Conservation (phyloP, 1,139 yeast species). For the Scheffersomyces lignicola region DNA sequence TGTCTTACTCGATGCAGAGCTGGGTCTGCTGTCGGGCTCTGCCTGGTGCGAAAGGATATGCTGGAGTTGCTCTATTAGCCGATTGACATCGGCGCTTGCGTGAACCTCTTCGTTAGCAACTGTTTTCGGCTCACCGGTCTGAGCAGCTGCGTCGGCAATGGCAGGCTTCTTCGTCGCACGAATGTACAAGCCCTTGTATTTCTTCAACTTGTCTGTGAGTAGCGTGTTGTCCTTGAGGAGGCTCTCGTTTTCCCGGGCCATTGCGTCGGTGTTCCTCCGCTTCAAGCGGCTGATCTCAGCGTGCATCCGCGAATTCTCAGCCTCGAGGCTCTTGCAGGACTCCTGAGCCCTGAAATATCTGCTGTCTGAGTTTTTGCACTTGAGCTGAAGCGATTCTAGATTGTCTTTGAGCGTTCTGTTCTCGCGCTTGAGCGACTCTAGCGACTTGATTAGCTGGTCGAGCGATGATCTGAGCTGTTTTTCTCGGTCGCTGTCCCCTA, state of each 20-base stretch:
- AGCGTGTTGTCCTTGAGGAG: constrained; percentile 28
- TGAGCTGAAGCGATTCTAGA: constrained; percentile 3
- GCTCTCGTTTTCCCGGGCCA: constrained; percentile 16
- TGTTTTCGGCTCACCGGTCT: background rate
- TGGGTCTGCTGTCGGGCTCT: background rate
- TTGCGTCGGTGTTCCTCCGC: constrained; percentile 12
- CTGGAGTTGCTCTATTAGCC: background rate
- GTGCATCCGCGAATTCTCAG: constrained; percentile 17
- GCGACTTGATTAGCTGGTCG: constrained; percentile 20
- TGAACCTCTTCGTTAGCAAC: background rate
- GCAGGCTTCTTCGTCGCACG: constrained; percentile 12
- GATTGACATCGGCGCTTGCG: background rate
- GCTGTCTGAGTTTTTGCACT: constrained; percentile 5
- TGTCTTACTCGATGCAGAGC: background rate
- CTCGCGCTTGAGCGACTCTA: constrained; percentile 20
- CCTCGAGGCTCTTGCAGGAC: constrained; percentile 12
- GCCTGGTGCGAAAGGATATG: background rate
- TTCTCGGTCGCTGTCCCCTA: constrained; percentile 27
- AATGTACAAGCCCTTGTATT: constrained; percentile 34
- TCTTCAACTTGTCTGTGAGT: constrained; percentile 33
- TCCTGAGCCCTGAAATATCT: constrained; percentile 8
- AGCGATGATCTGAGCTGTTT: constrained; percentile 17
- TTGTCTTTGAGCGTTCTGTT: constrained; percentile 3
- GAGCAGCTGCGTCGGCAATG: constrained; percentile 6
- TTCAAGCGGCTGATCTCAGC: constrained; percentile 14